A percentile compares a stretch with the other conserved stretches of the same genome.
These are phyloP conservation scores for Euphorbia lathyris DNA, from an alignment of 345 rosid species.

Conservation along the genomic window DNA sequence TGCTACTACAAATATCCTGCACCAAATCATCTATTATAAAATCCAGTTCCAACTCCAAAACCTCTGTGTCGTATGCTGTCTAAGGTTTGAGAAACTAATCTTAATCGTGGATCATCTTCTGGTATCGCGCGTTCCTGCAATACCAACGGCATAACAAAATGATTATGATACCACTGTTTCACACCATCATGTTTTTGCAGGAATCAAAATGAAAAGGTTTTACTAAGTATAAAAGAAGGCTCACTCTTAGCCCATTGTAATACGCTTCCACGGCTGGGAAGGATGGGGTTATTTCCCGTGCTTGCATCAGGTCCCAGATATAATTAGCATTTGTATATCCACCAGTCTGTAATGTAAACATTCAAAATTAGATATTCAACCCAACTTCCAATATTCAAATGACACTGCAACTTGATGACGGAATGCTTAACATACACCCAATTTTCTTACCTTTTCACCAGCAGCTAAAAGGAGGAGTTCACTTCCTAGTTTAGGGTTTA, in stretches of 20 bases:
- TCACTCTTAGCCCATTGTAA: slow-evolving; percentile 76
- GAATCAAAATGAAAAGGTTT: not conserved
- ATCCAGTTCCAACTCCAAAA: slow-evolving; percentile 11
- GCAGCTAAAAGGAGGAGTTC: slow-evolving; percentile 77
- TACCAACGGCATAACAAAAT: not conserved
- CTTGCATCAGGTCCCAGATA: slow-evolving; percentile 89
- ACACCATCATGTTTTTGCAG: not conserved
- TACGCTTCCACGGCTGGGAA: slow-evolving; percentile 76
- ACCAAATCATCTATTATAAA: not conserved
- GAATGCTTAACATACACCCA: not conserved
- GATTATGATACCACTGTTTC: not conserved
- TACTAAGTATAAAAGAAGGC: slow-evolving; percentile 4
- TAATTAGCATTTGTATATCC: slow-evolving; percentile 83
- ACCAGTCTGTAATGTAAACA: slow-evolving; percentile 50
- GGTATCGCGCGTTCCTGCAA: slow-evolving; percentile 77
- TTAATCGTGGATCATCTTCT: slow-evolving; percentile 68
- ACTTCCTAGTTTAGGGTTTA: slow-evolving; percentile 57
- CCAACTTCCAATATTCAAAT: not conserved
- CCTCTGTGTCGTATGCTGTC: slow-evolving; percentile 37
- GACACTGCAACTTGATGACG: not conserved
- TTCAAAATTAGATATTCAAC: not conserved
- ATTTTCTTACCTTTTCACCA: slow-evolving; percentile 70
- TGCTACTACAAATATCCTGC: not conserved
- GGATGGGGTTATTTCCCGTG: slow-evolving; percentile 43
- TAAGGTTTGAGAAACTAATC: slow-evolving; percentile 46